Percentiles rank a stretch among this genome's conserved stretches.
phyloP scores from a whole-genome alignment of 441 rosid genomes.

The Eruca vesicaria region DNA sequence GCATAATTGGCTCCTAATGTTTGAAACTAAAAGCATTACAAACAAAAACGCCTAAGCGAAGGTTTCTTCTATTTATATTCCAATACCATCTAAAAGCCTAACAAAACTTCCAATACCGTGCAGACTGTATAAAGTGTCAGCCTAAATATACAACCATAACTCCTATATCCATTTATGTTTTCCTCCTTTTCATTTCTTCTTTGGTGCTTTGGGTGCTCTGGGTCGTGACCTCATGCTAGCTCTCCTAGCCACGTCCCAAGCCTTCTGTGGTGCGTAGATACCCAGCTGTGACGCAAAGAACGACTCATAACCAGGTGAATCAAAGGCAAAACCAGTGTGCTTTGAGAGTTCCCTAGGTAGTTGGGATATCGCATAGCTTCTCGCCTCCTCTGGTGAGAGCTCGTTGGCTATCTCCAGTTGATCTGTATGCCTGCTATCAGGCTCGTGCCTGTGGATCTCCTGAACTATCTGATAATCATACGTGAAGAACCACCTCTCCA shows the following conservation, averaged over 20 bases:
- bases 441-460: slow-evolving; percentile 80
- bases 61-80: background rate
- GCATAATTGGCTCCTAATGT: background rate
- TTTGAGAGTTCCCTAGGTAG: slow-evolving; percentile 88
- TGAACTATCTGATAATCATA: slow-evolving; percentile 88
- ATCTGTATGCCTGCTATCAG: slow-evolving; percentile 50
- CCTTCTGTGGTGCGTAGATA: slow-evolving; percentile 79
- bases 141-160: slow-evolving; percentile 13
- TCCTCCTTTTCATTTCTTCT: slow-evolving; percentile 38
- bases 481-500: slow-evolving; percentile 86
- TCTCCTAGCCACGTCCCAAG: slow-evolving; percentile 98
- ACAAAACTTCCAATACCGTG: slow-evolving; percentile 20
- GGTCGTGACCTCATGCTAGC: slow-evolving; percentile 73
- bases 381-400: slow-evolving; percentile 76
- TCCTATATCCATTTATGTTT: background rate
- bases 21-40: background rate
- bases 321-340: slow-evolving; percentile 96
- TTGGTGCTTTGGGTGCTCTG: slow-evolving; percentile 41
- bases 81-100: slow-evolving; percentile 12
- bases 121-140: background rate
- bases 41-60: background rate
- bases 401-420: slow-evolving; percentile 54
- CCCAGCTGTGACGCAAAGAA: slow-evolving; percentile 94
- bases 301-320: slow-evolving; percentile 96
- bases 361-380: slow-evolving; percentile 79